Base-by-base conservation (phyloP, 169 alveolate genomes). In the Eimeria maxima region DNA sequence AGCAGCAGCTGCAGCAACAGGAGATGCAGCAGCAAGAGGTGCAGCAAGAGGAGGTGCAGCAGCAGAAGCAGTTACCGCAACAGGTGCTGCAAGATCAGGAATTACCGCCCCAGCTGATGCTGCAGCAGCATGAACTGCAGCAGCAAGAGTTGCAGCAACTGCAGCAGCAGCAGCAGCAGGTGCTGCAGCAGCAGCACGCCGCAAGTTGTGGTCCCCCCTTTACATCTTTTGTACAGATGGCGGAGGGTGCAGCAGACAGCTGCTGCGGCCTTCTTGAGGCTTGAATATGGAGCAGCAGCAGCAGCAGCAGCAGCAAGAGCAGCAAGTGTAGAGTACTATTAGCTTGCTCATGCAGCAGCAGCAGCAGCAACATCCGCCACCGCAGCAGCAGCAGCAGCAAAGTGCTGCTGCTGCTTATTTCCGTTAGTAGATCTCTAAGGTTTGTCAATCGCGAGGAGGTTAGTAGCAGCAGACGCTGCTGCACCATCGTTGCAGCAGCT, bases 231-330 rank as follows among this genome's bases (percentile, higher is more conserved):
- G 69, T 60, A 60, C 27, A 60, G 13, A 60, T 60, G 69, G 69
- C 27, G 24, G 69, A 60, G 5, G 18, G 69, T 16, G 69, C 69
- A 60, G 69, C 69, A 11, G 69, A 60, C 69, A 60, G 69, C 69
- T 60, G 69, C 69, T 60, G 69, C 69, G 69, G 69, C 69, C 69
- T 60, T 60, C 69, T 60, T 11, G 69, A 60, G 69, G 69, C 24
- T 60, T 60, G 69, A 60, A n/a, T 3, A 13, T 6, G 8, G 69
- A 13, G 27, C 24, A 13, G 69, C 8, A 60, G 8, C 3, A 13
- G 69, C 27, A 60, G 69, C 69, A 60, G 69, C 69, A 60, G 80
- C 80, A 27, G 80, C 80, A 69, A n/a, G n/a, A 33, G 80, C 80
- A 69, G 80, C 80, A 69, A 45, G n/a, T n/a, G n/a, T n/a, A n/a